These are phyloP conservation scores for Shiraia sp. DNA, from an alignment of 2,329 filamentous ascomycete species.

Conservation along the genomic window DNA sequence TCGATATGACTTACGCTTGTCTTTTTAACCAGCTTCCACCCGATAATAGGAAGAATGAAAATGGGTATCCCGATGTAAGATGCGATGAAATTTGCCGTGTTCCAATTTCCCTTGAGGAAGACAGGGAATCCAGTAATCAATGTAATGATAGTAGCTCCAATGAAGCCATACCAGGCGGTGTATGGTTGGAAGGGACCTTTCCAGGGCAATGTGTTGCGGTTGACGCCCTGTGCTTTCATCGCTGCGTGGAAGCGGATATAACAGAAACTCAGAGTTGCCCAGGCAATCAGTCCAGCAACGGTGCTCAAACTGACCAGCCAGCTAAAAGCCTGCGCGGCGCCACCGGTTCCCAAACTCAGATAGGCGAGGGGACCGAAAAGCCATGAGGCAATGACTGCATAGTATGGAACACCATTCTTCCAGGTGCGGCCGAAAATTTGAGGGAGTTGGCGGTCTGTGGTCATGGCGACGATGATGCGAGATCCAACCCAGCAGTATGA, in stretches of 20 bases:
- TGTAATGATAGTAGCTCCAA: constrained; percentile 67
- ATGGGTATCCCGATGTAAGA: constrained; percentile 56
- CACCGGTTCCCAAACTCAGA: constrained; percentile 68
- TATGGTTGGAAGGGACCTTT: constrained; percentile 70
- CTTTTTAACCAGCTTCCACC: constrained; percentile 20
- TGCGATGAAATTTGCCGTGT: constrained; percentile 46
- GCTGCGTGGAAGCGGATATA: constrained; percentile 73
- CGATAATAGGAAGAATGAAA: constrained; percentile 23
- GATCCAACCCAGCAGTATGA: constrained; percentile 31
- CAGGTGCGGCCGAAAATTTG: constrained; percentile 36
- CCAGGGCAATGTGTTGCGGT: constrained; percentile 64
- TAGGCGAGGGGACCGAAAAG: constrained; percentile 62
- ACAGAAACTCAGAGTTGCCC: constrained; percentile 60
- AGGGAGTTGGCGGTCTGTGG: constrained; percentile 25
- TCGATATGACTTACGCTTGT: constrained; percentile 9
- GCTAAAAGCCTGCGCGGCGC: constrained; percentile 64
- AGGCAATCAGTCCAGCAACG: constrained; percentile 59
- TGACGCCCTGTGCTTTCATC: constrained; percentile 65
- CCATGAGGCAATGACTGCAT: constrained; percentile 64
- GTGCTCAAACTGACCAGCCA: constrained; percentile 75
- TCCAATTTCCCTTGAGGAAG: constrained; percentile 70
- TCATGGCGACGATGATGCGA: constrained; percentile 28
- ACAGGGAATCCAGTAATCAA: constrained; percentile 74
- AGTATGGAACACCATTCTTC: constrained; percentile 71
- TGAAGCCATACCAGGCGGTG: constrained; percentile 64